A percentile compares a stretch with the other conserved stretches of the same genome.
These are phyloP conservation scores for Coemansia sp. DNA, from an alignment of 192 early-diverging fungal species.

Conservation along the genomic window DNA sequence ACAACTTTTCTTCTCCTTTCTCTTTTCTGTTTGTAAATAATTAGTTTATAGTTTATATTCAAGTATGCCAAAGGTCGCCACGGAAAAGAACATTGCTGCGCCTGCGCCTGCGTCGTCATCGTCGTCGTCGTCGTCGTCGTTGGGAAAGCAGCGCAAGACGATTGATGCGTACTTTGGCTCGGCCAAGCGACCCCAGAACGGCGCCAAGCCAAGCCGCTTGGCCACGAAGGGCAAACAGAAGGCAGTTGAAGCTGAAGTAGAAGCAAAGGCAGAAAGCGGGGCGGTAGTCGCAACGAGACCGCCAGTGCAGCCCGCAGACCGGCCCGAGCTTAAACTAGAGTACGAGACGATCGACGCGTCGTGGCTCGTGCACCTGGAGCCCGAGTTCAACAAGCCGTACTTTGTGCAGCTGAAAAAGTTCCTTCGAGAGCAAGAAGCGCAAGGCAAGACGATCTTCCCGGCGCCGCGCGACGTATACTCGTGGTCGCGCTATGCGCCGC, in stretches of 20 bases:
- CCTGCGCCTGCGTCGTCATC: background rate
- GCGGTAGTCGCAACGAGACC: background rate
- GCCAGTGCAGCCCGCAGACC: background rate
- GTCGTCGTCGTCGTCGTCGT: no score
- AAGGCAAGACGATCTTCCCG: constrained; percentile 69
- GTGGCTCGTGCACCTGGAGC: constrained; percentile 64
- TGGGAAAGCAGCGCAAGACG: constrained; percentile 33
- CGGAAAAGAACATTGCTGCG: background rate
- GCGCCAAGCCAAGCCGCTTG: background rate
- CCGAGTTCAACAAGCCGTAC: constrained; percentile 62
- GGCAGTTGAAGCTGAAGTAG: no score
- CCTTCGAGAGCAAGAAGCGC: constrained; percentile 58
- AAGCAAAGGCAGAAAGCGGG: background rate
- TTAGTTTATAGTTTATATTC: background rate
- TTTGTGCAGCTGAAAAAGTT: constrained; percentile 66
- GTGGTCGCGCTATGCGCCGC: constrained; percentile 74
- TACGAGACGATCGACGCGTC: constrained; percentile 68
- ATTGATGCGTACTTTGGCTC: constrained; percentile 39
- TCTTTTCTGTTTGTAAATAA: background rate
- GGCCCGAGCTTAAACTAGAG: constrained; percentile 42
- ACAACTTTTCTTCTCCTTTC: background rate
- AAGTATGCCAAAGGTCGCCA: background rate
- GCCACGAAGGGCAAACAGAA: no score
- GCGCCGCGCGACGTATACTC: constrained; percentile 73
- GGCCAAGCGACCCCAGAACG: constrained; percentile 3